Conservation (phyloP, 2,329 filamentous ascomycete genomes). For the Diaporthe aspalathi region DNA sequence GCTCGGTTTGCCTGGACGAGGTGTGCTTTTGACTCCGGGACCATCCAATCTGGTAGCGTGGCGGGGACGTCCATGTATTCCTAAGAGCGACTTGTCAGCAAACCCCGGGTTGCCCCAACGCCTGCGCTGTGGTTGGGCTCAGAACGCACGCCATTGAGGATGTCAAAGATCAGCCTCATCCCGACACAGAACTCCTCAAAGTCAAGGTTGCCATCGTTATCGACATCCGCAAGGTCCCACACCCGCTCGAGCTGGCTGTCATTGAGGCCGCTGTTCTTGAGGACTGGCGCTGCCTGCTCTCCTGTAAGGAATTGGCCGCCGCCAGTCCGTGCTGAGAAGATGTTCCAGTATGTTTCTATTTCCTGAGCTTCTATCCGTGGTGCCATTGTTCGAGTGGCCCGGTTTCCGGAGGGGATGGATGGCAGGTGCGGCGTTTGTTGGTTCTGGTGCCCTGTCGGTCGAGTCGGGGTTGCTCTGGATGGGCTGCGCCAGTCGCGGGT, state of each 20-base stretch:
- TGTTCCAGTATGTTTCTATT: conserved; percentile 75
- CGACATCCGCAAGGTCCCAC: conserved; percentile 97
- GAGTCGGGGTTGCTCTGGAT: background rate
- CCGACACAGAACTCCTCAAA: conserved; percentile 99
- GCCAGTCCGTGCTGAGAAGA: conserved; percentile 69
- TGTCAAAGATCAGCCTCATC: conserved; percentile 97
- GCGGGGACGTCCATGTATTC: conserved; percentile 91
- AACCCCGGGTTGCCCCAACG: conserved; percentile 4
- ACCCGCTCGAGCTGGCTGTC: conserved; percentile 91
- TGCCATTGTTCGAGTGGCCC: conserved; percentile 58
- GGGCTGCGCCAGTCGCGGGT: background rate
- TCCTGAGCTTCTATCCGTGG: conserved; percentile 72
- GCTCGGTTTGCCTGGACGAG: conserved; percentile 86
- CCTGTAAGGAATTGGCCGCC: conserved; percentile 70
- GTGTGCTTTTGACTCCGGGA: conserved; percentile 94
- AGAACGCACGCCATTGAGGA: conserved; percentile 87
- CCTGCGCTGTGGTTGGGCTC: background rate
- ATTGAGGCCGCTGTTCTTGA: conserved; percentile 72
- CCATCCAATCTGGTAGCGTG: conserved; percentile 91
- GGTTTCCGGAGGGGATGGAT: background rate
- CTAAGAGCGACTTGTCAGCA: conserved; percentile 55
- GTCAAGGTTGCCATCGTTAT: conserved; percentile 96
- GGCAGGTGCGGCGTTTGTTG: conserved; percentile 8
- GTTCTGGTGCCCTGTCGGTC: background rate
- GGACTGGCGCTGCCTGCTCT: conserved; percentile 70